Evolutionary conservation across 2,329 filamentous ascomycete species (phyloP).

Genomic region (Lasiodiplodia sp.): DNA sequence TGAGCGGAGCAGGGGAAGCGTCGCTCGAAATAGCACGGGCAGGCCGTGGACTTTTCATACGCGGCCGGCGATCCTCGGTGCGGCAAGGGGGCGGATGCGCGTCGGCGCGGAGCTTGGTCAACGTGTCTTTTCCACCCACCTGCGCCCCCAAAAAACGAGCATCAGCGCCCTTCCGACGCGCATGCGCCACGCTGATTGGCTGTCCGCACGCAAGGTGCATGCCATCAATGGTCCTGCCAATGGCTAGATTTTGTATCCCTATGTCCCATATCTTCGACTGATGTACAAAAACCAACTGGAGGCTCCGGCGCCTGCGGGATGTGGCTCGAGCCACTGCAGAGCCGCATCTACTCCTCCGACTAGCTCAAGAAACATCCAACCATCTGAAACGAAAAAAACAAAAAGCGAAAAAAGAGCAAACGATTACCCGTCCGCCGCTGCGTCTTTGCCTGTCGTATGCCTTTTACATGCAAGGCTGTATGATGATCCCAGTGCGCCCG

Average conservation of each 20-base stretch:
- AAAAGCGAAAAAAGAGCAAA: neutral
- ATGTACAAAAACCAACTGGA: slow-evolving; percentile 25
- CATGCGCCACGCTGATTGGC: slow-evolving; percentile 20
- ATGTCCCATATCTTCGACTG: slow-evolving; percentile 15
- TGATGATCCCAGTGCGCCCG: slow-evolving; percentile 25
- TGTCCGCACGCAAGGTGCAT: slow-evolving; percentile 17
- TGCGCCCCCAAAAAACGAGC: slow-evolving; percentile 12
- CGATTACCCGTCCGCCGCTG: slow-evolving; percentile 4
- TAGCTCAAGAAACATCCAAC: slow-evolving; percentile 1
- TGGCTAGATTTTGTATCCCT: slow-evolving; percentile 26
- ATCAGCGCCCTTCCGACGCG: slow-evolving; percentile 20
- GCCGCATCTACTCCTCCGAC: slow-evolving; percentile 17
- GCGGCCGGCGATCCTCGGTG: slow-evolving; percentile 29
- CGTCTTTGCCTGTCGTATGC: slow-evolving; percentile 15
- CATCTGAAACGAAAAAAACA: slow-evolving; percentile 12
- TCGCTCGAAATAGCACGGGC: slow-evolving; percentile 29
- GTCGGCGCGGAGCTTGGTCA: slow-evolving; percentile 25
- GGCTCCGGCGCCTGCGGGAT: slow-evolving; percentile 22
- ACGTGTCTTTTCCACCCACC: slow-evolving; percentile 16
- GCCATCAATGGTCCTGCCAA: slow-evolving; percentile 7
- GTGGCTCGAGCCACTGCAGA: slow-evolving; percentile 28
- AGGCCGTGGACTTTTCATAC: slow-evolving; percentile 28
- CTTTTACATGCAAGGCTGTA: slow-evolving; percentile 22
- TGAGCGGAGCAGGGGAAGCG: slow-evolving; percentile 30
- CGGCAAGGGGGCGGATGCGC: slow-evolving; percentile 24